Evolutionary conservation across 345 rosid genomes (phyloP).

Genomic region (Bretschneidera sinensis): DNA sequence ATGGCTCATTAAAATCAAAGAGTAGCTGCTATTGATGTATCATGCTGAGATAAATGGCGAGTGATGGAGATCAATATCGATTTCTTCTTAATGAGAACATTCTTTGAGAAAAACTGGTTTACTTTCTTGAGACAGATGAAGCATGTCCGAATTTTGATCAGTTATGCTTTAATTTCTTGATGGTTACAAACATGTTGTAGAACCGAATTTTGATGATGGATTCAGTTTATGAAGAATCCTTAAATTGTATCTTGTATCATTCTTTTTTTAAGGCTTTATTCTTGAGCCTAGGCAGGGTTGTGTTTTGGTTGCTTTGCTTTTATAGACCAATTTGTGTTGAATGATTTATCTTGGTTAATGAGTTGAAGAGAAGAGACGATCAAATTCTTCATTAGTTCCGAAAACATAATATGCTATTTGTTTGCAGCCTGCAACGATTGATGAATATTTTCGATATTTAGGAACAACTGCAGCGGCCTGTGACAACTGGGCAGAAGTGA

Average conservation of each 20-base stretch:
- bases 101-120: constrained; percentile 10
- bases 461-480: no score
- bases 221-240: constrained; percentile 3
- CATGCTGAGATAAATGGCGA: neutral
- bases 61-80: neutral
- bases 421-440: no score
- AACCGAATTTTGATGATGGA: neutral
- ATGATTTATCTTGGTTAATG: no score
- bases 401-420: no score
- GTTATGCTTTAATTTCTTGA: neutral
- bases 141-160: neutral
- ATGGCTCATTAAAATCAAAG: constrained; percentile 2
- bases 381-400: no score
- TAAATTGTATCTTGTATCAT: neutral
- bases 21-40: constrained; percentile 1
- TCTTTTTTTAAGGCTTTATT: neutral
- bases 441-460: no score
- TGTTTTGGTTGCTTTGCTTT: no score
- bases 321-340: no score
- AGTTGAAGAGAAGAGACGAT: no score
- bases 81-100: constrained; percentile 3
- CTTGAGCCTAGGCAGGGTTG: no score
- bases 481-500: no score
- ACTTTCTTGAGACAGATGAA: constrained; percentile 1
- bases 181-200: constrained; percentile 10